phyloP scores from a whole-genome alignment of 306 rosid genomes.

The Malus domestica region ASM211411v1 NC_041805.1:25620501-25621000 shows the following conservation, averaged over 20 bases:
- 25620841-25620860: conserved; percentile 4
- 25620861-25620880: not conserved
- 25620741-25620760: not conserved
- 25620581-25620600: too few species aligned
- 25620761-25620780: not conserved
- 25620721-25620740: not conserved
- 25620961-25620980: conserved; percentile 14
- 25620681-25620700: too few species aligned
- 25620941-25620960: not conserved
- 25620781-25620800: not conserved
- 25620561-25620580: too few species aligned
- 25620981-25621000: conserved; percentile 21
- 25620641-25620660: too few species aligned
- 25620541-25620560: too few species aligned
- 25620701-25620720: not conserved
- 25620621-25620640: too few species aligned
- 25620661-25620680: too few species aligned
- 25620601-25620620: too few species aligned
- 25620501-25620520: too few species aligned
- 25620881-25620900: not conserved
- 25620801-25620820: conserved; percentile 19
- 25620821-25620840: conserved; percentile 21
- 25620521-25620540: too few species aligned
- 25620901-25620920: conserved; percentile 2
- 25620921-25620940: not conserved